Evolutionary conservation across 2,329 filamentous ascomycete genomes (phyloP), one percentile per base, ranked within the genome.

Genomic region (Plectosphaerella cucumerina): DNA sequence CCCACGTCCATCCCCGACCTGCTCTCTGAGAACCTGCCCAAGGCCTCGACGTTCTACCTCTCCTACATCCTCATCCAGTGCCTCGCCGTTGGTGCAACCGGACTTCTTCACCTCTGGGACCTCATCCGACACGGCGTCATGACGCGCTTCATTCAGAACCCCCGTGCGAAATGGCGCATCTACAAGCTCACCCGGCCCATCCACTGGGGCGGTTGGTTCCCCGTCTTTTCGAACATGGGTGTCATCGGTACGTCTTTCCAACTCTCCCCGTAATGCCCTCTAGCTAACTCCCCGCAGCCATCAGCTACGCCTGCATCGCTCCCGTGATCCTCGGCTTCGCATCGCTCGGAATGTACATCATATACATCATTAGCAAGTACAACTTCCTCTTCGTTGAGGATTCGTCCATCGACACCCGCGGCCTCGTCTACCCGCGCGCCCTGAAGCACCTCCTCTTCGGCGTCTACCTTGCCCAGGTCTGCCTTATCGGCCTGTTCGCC

Each of bases 11-110:
- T 58, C 5, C 56, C 58, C 15, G 67, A 61, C 1, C 65, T 92
- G 47, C 74, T 94, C 5, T 84, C 89, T 2, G 63, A 76, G 14
- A 85, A 86, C 53, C 73, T 96, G 9, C 91, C 91, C 14, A 84
- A 80, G 51, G 82, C 88, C 0, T 90, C 89, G 53, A 96, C 93
- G 70, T 91, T 95, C 62, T 96, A 94, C 67, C 85, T 96, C 26
- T 87, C 87, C 0, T 99, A 97, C 71, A 95, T 99, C 58, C 83
- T 97, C 31, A 82, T 99, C 3, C 94, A 97, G 68, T 95, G 93
- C 33, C 69, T 97, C 52, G 86, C 86, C 1, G 84, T 93, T 54
- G 87, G 90, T 4, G 80, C 89, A 0, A 81, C 85, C 44, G 81
- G 88, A 1, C 69, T 97, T 5, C 76, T 95, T 3, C 90, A 95